Conservation (phyloP, 2,329 filamentous ascomycete species). For the Arthrobotrys sphaeroides region DNA sequence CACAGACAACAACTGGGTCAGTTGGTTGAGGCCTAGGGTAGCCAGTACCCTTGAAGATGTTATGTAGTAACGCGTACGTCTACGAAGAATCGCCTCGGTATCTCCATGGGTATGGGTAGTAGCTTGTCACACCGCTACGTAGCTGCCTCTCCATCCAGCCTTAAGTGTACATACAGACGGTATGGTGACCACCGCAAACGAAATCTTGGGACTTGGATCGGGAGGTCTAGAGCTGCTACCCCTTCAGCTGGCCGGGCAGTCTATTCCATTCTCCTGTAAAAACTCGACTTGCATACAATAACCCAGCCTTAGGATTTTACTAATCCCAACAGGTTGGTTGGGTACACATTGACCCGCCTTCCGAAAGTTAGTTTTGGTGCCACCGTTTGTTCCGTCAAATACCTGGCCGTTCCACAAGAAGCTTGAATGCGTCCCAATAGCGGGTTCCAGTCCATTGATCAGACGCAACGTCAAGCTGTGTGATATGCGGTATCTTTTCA, state of each 20-base stretch:
- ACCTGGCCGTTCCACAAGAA: not conserved
- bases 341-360: not conserved
- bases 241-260: not conserved
- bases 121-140: not conserved
- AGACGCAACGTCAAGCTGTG: not conserved
- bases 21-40: too few relatives aligned
- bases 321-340: not conserved
- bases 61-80: too few relatives aligned
- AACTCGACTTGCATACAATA: not conserved
- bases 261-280: not conserved
- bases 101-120: not conserved
- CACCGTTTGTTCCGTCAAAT: not conserved
- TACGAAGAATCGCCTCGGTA: not conserved
- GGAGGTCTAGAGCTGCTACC: not conserved
- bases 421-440: not conserved
- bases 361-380: not conserved
- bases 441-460: not conserved
- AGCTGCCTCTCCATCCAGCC: not conserved
- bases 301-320: not conserved
- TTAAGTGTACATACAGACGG: not conserved
- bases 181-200: not conserved
- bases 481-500: not conserved
- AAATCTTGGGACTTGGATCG: not conserved
- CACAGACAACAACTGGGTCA: not conserved
- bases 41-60: too few relatives aligned